Evolutionary conservation across 352 stramenopile genomes (phyloP), one percentile per base, ranked within the genome.

Genomic region (Poterioochromonas sp.): DNA sequence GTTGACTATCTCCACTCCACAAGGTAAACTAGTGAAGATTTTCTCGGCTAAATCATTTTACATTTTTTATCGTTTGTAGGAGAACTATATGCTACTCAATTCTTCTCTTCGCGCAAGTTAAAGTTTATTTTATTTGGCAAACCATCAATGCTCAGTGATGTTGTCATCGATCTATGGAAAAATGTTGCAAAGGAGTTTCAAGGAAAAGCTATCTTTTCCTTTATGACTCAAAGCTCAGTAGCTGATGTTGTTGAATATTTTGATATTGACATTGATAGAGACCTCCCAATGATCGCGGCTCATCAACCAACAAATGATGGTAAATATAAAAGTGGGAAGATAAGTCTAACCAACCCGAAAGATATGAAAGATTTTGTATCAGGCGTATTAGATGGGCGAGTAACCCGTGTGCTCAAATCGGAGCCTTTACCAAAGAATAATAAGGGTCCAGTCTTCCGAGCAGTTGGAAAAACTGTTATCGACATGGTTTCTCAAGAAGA

Each of bases 241-340:
- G 62, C 39, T 47, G 62, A 71, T 71, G 62, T 71, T 8, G 26
- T 71, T 71, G 62, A 71, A 47, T 71, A 71, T 47, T 71, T 71
- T 71, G 62, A 44, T 29, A 47, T 71, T 41, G 32, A 71, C 62
- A 47, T 29, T 12, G 11, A 40, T 5, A 44, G 2, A n/a, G 62
- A 71, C 26, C 15, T 71, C 34, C 62, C 62, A 26, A 12, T 41
- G 34, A 71, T 71, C 8, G 62, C 39, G 3, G 62, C 62, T 5
- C 62, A 71, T 44, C 62, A 71, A 18, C 62, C 62, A 12, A 47
- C 34, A 15, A 26, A 8, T 29, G 62, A 71, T 47, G 11, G 5
- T 15, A 41, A 47, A 47, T 71, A 35, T 29, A 71, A 71, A 71
- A 43, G 12, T 8, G 12, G 54, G 8, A 51, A 51, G 18, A 20